Evolutionary conservation across 208 protist genomes (phyloP).

Genomic region (Trypanosoma vivax): DNA sequence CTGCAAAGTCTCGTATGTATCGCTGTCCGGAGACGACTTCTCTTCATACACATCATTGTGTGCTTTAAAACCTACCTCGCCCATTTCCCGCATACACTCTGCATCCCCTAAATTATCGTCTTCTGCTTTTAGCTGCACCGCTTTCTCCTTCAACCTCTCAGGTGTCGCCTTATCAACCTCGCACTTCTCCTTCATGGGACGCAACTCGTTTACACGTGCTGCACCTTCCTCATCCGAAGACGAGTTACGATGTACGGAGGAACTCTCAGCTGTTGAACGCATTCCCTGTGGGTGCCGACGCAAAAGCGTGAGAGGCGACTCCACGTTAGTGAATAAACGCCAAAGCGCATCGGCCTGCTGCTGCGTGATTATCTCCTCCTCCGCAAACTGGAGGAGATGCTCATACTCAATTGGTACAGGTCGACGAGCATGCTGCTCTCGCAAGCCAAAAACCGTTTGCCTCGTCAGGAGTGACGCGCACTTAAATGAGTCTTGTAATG

Average conservation of each 20-base stretch:
- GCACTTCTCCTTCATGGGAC: no score
- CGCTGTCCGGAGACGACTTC: slow-evolving; percentile 5
- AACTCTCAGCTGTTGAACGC: not conserved
- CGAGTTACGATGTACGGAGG: not conserved
- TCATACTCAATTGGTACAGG: slow-evolving; percentile 65
- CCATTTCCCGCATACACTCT: slow-evolving; percentile 12
- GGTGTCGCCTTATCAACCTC: no score
- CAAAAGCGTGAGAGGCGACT: slow-evolving; percentile 14
- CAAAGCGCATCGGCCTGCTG: slow-evolving; percentile 66
- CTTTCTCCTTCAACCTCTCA: not conserved
- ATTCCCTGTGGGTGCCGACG: slow-evolving; percentile 2
- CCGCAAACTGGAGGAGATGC: slow-evolving; percentile 70
- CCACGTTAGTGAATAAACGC: slow-evolving; percentile 48
- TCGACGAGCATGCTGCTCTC: slow-evolving; percentile 22
- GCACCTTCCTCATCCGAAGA: not conserved
- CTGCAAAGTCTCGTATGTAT: slow-evolving; percentile 46
- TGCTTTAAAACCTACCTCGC: not conserved
- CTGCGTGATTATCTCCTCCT: slow-evolving; percentile 74
- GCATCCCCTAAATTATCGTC: slow-evolving; percentile 16
- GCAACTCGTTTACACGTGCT: no score
- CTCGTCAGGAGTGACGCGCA: slow-evolving; percentile 53
- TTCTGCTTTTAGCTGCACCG: slow-evolving; percentile 9
- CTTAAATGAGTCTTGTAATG: slow-evolving; percentile 53
- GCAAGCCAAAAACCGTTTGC: slow-evolving; percentile 45
- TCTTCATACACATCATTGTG: slow-evolving; percentile 7